These are phyloP conservation scores for Cutaneotrichosporon cyanovorans DNA, from an alignment of 1,284 basidiomycete genomes.

Conservation along the genomic window DNA sequence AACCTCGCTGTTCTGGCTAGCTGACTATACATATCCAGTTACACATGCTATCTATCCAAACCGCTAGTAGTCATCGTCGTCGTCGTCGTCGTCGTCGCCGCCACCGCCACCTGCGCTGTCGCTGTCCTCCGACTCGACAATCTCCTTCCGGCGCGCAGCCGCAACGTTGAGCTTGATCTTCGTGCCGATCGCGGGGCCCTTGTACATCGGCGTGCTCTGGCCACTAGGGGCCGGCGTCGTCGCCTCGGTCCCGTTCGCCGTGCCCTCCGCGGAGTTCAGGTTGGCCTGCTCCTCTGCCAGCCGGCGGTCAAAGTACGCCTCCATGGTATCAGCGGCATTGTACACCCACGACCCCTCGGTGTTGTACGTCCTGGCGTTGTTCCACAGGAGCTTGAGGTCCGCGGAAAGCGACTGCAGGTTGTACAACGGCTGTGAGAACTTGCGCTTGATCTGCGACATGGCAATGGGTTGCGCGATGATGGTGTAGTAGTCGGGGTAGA, in stretches of 20 bases:
- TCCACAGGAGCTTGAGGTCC: conserved; percentile 82
- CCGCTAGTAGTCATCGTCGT: conserved; percentile 2
- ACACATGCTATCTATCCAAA: neutral
- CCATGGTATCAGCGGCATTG: conserved; percentile 85
- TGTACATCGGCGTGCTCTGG: conserved; percentile 42
- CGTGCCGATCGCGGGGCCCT: conserved; percentile 20
- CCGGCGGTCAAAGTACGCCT: conserved; percentile 66
- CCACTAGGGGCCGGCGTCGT: conserved; percentile 29
- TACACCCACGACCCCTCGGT: conserved; percentile 69
- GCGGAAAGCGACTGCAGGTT: conserved; percentile 63
- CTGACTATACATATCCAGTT: neutral
- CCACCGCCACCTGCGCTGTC: conserved; percentile 22
- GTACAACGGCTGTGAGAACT: conserved; percentile 68
- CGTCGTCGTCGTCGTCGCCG: conserved; percentile 17
- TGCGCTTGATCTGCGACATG: conserved; percentile 78
- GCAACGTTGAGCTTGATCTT: conserved; percentile 40
- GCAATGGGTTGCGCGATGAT: conserved; percentile 70
- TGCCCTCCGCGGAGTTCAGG: conserved; percentile 2
- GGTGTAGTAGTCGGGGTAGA: conserved; percentile 87
- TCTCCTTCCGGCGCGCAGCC: conserved; percentile 15
- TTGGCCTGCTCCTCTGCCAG: conserved; percentile 29
- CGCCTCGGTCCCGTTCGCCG: conserved; percentile 11
- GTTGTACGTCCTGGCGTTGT: conserved; percentile 86
- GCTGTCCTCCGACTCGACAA: conserved; percentile 15
- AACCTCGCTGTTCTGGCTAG: too few relatives aligned